phyloP scores from a whole-genome alignment of 1,139 yeast genomes.

The Blastobotrys aristatus region DNA sequence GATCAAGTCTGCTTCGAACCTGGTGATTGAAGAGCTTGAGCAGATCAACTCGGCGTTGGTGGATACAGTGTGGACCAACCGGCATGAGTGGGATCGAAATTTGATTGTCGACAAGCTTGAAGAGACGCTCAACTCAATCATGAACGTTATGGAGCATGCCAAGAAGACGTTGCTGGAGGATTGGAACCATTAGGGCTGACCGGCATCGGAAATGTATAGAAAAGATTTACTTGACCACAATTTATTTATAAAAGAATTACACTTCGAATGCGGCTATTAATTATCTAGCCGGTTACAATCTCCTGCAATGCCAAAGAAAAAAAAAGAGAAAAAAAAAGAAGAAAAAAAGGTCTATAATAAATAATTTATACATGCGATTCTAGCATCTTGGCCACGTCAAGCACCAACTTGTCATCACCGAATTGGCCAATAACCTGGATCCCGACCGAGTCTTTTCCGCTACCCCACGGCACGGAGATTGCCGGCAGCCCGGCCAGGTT shows the following conservation, averaged over 20 bases:
- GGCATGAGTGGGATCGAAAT: slow-evolving; percentile 63
- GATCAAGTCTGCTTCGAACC: slow-evolving; percentile 42
- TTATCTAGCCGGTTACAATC: too few species aligned
- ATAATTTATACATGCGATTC: slow-evolving; percentile 10
- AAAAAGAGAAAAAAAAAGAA: not conserved
- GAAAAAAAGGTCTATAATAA: not conserved
- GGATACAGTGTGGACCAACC: slow-evolving; percentile 69
- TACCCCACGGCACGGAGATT: slow-evolving; percentile 59
- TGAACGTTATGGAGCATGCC: slow-evolving; percentile 13
- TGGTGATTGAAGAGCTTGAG: slow-evolving; percentile 69
- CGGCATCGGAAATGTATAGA: too few species aligned
- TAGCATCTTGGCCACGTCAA: slow-evolving; percentile 40
- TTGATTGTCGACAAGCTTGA: slow-evolving; percentile 26
- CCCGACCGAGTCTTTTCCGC: slow-evolving; percentile 43
- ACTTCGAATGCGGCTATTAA: too few species aligned
- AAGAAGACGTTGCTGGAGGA: slow-evolving; percentile 11
- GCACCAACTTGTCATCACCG: slow-evolving; percentile 67
- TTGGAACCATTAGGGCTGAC: slow-evolving; percentile 11
- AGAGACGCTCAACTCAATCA: slow-evolving; percentile 16
- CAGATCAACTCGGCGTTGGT: slow-evolving; percentile 64
- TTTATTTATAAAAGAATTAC: slow-evolving; percentile 12
- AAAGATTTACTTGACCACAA: slow-evolving; percentile 4
- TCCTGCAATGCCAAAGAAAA: too few species aligned
- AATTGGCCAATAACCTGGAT: slow-evolving; percentile 81
- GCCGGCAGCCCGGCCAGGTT: slow-evolving; percentile 91